Conservation (phyloP, 2,329 filamentous ascomycete genomes). For the Tympanopsis confertula region DNA sequence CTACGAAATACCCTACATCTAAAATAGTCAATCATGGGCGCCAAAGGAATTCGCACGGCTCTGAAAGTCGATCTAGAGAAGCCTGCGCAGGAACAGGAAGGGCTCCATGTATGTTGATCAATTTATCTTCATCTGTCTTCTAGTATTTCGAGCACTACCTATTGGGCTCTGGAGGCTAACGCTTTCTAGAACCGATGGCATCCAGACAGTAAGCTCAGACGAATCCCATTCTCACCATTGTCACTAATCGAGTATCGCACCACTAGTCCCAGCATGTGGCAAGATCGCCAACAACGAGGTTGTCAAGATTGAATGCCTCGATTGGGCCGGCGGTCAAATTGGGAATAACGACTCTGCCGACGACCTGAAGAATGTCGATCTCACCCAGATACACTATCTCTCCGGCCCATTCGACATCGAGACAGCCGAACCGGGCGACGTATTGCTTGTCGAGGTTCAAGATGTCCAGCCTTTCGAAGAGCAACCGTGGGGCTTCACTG, state of each 20-base stretch:
- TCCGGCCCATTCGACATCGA: slow-evolving; percentile 83
- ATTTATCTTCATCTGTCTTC: slow-evolving; percentile 7
- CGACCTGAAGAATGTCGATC: slow-evolving; percentile 72
- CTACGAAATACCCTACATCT: too few relatives aligned
- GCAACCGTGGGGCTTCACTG: slow-evolving; percentile 82
- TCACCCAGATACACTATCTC: slow-evolving; percentile 77
- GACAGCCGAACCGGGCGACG: slow-evolving; percentile 71
- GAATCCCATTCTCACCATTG: neutral
- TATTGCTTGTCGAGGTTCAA: slow-evolving; percentile 79
- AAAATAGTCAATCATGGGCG: too few relatives aligned
- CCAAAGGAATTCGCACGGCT: slow-evolving; percentile 53
- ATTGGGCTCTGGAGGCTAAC: slow-evolving; percentile 3
- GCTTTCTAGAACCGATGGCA: slow-evolving; percentile 75
- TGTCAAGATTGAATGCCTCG: slow-evolving; percentile 85
- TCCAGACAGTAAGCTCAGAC: slow-evolving; percentile 56
- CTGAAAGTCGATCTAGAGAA: slow-evolving; percentile 64
- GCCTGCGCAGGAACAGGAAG: slow-evolving; percentile 57
- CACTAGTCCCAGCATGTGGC: slow-evolving; percentile 58
- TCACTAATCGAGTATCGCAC: slow-evolving; percentile 2
- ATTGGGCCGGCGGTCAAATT: slow-evolving; percentile 78
- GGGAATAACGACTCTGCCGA: slow-evolving; percentile 83
- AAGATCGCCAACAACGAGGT: slow-evolving; percentile 73
- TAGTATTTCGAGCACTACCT: slow-evolving; percentile 1
- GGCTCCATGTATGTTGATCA: slow-evolving; percentile 51
- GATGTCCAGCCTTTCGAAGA: slow-evolving; percentile 83